Evolutionary conservation across 2,329 filamentous ascomycete species (phyloP), one percentile per base, ranked within the genome.

Genomic region (Incumbomyces delicatus): DNA sequence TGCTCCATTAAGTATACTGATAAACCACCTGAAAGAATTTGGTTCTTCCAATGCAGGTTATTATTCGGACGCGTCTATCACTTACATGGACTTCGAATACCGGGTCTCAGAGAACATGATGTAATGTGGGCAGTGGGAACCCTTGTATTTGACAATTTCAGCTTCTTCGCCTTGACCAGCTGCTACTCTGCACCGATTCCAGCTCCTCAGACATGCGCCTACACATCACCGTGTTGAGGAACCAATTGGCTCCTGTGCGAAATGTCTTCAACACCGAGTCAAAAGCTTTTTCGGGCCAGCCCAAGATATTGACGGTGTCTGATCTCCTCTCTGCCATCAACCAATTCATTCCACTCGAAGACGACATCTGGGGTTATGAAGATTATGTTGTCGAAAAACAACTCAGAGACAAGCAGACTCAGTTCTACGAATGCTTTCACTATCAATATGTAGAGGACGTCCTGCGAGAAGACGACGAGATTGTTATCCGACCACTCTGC

Each of bases 311-410:
- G 44, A 94, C 87, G 2, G 74, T 95, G 50, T 76, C 85, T 27
- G 79, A 83, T 55, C 76, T 95, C 2, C 72, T 95, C 32, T 79
- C 85, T 53, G 77, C 87, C 50, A 72, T 95, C 55, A 89, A 94
- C 64, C 78, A 85, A 36, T 74, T 85, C 13, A 70, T 95, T 1
- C 88, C 89, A 0, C 77, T 96, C 0, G 88, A 95, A 67, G 65
- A 63, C 40, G 65, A 66, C 7, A 62, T 87, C 50, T 95, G 87
- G 87, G 87, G 87, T 0, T 67, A 95, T 2, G 89, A 95, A 59
- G 87, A 95, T 61, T 96, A 96, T 63, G 77, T 77, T 7, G 86
- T 95, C 27, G 85, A 94, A 64, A 73, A 95, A 2, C 75, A 74
- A n/a, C 43, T 49, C 12, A 49, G 46, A 8, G 39, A 13, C 17